Evolutionary conservation across 2,329 filamentous ascomycete genomes (phyloP).

Genomic region (Sclerotiophoma versabilis): DNA sequence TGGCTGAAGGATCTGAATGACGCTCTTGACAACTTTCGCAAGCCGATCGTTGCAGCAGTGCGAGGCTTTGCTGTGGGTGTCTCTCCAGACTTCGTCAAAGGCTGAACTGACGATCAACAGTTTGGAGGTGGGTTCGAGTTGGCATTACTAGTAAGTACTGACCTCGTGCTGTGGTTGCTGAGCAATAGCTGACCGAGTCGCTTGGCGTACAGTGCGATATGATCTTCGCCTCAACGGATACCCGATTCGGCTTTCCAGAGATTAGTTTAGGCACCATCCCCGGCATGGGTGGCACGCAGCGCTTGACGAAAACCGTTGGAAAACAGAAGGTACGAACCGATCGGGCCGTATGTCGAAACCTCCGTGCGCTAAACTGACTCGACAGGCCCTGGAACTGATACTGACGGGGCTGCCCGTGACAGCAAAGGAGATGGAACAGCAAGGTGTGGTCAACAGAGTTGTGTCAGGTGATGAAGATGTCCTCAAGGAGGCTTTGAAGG

Average conservation of each 20-base stretch:
- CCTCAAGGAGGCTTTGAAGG: constrained; percentile 47
- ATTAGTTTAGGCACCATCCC: constrained; percentile 93
- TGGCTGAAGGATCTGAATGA: constrained; percentile 94
- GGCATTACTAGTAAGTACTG: constrained; percentile 75
- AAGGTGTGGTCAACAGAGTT: constrained; percentile 51
- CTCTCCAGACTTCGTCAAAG: not conserved
- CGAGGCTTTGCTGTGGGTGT: constrained; percentile 75
- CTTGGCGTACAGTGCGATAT: constrained; percentile 64
- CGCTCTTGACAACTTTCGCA: constrained; percentile 80
- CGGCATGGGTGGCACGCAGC: constrained; percentile 87
- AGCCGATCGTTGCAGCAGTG: constrained; percentile 90
- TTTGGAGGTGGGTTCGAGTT: constrained; percentile 94
- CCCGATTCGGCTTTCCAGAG: constrained; percentile 95
- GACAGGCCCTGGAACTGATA: constrained; percentile 55
- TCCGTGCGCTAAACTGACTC: constrained; percentile 20
- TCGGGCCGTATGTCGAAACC: constrained; percentile 12
- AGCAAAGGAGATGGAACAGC: constrained; percentile 50
- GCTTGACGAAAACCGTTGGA: constrained; percentile 72
- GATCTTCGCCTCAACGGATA: constrained; percentile 82
- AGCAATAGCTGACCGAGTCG: constrained; percentile 10
- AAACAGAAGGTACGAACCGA: constrained; percentile 44
- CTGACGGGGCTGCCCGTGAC: constrained; percentile 51
- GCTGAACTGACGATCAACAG: constrained; percentile 21
- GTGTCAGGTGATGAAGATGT: constrained; percentile 47
- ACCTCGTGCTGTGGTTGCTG: constrained; percentile 46